Percentiles rank a stretch among this genome's conserved stretches.
phyloP scores from a whole-genome alignment of 441 rosid species.

The Manihot esculenta region DNA sequence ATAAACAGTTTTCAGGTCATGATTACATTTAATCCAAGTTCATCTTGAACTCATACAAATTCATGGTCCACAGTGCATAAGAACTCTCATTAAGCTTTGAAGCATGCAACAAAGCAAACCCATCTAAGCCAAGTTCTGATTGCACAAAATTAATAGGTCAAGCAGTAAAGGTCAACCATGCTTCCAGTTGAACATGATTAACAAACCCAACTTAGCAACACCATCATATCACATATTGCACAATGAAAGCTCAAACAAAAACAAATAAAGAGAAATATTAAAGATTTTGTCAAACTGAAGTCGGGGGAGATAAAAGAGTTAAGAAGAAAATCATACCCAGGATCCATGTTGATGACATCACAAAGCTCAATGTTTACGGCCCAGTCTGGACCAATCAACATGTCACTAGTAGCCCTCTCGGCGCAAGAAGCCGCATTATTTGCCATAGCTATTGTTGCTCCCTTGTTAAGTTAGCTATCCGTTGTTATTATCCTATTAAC shows the following conservation, averaged over 20 bases:
- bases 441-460: constrained; percentile 46
- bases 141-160: not conserved
- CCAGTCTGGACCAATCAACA: constrained; percentile 94
- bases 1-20: not conserved
- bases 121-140: not conserved
- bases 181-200: not conserved
- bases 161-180: not conserved
- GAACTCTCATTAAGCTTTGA: not conserved
- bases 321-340: constrained; percentile 52
- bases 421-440: constrained; percentile 78
- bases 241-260: not conserved
- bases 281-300: not conserved
- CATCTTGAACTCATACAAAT: constrained; percentile 1
- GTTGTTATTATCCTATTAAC: constrained; percentile 21
- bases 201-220: not conserved
- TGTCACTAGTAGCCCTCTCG: constrained; percentile 92
- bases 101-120: not conserved
- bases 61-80: not conserved
- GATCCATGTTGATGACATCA: constrained; percentile 89
- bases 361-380: constrained; percentile 91
- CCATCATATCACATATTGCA: not conserved
- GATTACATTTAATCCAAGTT: not conserved
- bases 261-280: constrained; percentile 3
- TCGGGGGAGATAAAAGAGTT: not conserved
- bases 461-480: constrained; percentile 19